Conservation (phyloP, 352 stramenopile genomes). For the Phytophthora palmivora region DNA sequence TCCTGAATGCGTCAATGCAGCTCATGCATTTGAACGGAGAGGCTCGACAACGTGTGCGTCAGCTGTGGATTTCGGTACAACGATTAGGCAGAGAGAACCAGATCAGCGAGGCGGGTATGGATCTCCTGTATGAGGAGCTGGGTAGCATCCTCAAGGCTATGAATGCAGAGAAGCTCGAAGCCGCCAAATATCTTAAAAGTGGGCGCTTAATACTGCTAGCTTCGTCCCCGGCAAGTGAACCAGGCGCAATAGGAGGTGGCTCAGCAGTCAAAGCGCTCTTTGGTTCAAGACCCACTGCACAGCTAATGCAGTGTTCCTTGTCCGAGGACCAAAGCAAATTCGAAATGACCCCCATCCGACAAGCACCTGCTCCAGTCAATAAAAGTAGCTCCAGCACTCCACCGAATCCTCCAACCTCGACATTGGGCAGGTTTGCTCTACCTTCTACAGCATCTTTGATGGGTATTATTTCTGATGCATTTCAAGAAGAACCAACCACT, state of each 20-base stretch:
- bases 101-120: slow-evolving; percentile 53
- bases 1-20: slow-evolving; percentile 71
- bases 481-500: slow-evolving; percentile 37
- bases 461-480: slow-evolving; percentile 59
- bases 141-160: slow-evolving; percentile 67
- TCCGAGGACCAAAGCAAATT: slow-evolving; percentile 67
- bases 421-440: slow-evolving; percentile 49
- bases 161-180: slow-evolving; percentile 69
- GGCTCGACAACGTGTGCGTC: slow-evolving; percentile 55
- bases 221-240: slow-evolving; percentile 28
- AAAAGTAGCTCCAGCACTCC: neutral
- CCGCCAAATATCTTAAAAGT: slow-evolving; percentile 47
- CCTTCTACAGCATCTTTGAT: slow-evolving; percentile 53
- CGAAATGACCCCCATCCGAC: slow-evolving; percentile 51
- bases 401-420: slow-evolving; percentile 1
- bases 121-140: slow-evolving; percentile 66
- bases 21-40: slow-evolving; percentile 72
- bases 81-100: slow-evolving; percentile 54
- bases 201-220: slow-evolving; percentile 63
- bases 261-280: slow-evolving; percentile 45
- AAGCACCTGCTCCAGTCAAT: slow-evolving; percentile 6
- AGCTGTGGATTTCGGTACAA: slow-evolving; percentile 73
- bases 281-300: slow-evolving; percentile 28
- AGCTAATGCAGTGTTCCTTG: slow-evolving; percentile 61
- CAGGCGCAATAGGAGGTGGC: slow-evolving; percentile 10